Percentiles rank a stretch among this genome's conserved stretches.
These are phyloP conservation scores for Stevia rebaudiana DNA, from an alignment of 140 eudicot species.

Conservation along the genomic window DNA sequence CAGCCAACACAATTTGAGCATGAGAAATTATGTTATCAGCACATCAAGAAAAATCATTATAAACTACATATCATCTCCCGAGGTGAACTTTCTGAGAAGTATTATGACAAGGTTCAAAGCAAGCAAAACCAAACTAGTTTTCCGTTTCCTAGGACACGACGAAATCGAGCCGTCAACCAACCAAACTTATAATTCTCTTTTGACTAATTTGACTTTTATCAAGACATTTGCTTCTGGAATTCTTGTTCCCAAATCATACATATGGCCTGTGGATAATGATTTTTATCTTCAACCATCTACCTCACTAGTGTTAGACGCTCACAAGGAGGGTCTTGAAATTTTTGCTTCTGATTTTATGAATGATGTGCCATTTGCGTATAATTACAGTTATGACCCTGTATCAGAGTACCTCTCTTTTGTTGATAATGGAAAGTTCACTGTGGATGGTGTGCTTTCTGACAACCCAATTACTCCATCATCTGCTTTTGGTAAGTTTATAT, in stretches of 20 bases:
- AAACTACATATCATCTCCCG: constrained; percentile 81
- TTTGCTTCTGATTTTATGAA: constrained; percentile 68
- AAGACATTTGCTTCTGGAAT: constrained; percentile 86
- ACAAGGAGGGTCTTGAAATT: constrained; percentile 60
- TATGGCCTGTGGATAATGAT: constrained; percentile 61
- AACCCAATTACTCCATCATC: constrained; percentile 74
- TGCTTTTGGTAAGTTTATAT: constrained; percentile 52
- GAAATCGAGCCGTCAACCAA: constrained; percentile 70
- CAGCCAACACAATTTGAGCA: constrained; percentile 73
- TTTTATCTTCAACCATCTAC: constrained; percentile 55
- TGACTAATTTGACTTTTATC: constrained; percentile 53
- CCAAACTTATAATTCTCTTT: constrained; percentile 67
- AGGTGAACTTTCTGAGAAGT: constrained; percentile 61
- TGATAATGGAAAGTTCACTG: constrained; percentile 72
- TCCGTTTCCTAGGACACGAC: constrained; percentile 53
- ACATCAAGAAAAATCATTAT: constrained; percentile 36
- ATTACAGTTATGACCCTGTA: constrained; percentile 75
- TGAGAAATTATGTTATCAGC: constrained; percentile 51
- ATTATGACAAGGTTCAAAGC: constrained; percentile 39
- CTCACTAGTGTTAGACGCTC: constrained; percentile 70
- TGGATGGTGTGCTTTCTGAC: constrained; percentile 90
- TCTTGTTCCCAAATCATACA: constrained; percentile 78
- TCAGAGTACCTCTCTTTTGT: constrained; percentile 58
- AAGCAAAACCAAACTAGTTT: constrained; percentile 55
- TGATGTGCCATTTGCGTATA: constrained; percentile 53